A percentile compares a stretch with the other conserved stretches of the same genome.
These are phyloP conservation scores for Yamadazyma sp. DNA, from an alignment of 805 yeast species.

Conservation along the genomic window DNA sequence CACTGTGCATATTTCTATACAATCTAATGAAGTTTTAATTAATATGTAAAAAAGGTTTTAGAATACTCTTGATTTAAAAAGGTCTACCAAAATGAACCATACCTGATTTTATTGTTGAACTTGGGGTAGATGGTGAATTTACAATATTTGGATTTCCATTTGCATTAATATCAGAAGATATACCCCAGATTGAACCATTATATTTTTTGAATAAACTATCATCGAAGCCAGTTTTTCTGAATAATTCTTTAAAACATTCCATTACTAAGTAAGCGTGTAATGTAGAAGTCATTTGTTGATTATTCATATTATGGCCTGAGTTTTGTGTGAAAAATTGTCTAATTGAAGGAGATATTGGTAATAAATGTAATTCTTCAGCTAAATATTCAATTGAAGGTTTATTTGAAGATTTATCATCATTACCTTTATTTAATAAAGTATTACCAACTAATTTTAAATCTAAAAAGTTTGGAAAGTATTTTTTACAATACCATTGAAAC, in stretches of 20 bases:
- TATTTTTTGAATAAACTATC: conserved; percentile 27
- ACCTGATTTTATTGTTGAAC: conserved; percentile 18
- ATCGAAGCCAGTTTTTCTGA: conserved; percentile 25
- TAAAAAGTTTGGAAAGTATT: conserved; percentile 77
- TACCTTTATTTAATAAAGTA: conserved; percentile 26
- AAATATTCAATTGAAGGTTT: conserved; percentile 56
- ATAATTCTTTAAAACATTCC: conserved; percentile 61
- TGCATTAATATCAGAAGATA: conserved; percentile 21
- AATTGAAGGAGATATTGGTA: conserved; percentile 56
- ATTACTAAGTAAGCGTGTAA: conserved; percentile 62
- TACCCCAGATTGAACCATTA: conserved; percentile 54
- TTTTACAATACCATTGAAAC: conserved; percentile 64
- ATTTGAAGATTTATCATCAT: conserved; percentile 16
- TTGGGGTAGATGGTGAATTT: conserved; percentile 24
- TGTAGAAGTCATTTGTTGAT: conserved; percentile 45
- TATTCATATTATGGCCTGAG: conserved; percentile 18
- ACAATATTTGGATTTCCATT: conserved; percentile 3
- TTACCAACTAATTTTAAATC: conserved; percentile 66
- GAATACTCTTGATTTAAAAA: conserved; percentile 7
- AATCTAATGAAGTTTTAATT: too few species aligned
- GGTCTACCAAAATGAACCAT: conserved; percentile 32
- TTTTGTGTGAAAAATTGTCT: conserved; percentile 33
- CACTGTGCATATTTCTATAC: conserved; percentile 5
- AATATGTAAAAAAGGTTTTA: too few species aligned
- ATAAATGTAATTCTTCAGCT: conserved; percentile 64